Conservation (phyloP, 441 rosid species). For the Euphorbia celastroides region DNA sequence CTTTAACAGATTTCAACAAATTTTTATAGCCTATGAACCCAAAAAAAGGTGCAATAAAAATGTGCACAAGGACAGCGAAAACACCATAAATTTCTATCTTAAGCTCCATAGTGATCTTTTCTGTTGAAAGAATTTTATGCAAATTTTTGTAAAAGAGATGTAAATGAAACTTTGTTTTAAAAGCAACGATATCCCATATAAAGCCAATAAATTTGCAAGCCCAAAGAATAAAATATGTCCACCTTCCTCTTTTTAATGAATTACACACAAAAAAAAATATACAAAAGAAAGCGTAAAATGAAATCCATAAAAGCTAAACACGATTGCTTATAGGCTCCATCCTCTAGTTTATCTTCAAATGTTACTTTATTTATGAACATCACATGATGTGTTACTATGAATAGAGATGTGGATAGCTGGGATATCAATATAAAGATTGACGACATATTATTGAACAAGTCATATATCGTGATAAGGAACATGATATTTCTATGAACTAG, state of each 20-base stretch:
- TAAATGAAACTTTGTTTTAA: slow-evolving; percentile 27
- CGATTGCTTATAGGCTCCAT: too few relatives aligned
- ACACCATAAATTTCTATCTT: slow-evolving; percentile 1
- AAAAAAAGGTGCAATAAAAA: slow-evolving; percentile 1
- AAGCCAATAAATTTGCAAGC: slow-evolving; percentile 19
- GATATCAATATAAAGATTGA: too few relatives aligned
- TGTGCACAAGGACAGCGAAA: neutral
- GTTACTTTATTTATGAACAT: too few relatives aligned
- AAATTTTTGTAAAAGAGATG: slow-evolving; percentile 15
- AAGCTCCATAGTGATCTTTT: slow-evolving; percentile 5
- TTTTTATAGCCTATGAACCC: slow-evolving; percentile 5
- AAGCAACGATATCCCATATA: slow-evolving; percentile 14
- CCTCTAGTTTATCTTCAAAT: too few relatives aligned
- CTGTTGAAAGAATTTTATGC: slow-evolving; percentile 19
- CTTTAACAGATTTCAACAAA: slow-evolving; percentile 21
- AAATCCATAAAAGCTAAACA: neutral
- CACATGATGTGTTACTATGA: neutral
- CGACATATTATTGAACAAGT: too few relatives aligned
- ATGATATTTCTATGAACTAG: too few relatives aligned
- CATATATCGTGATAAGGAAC: neutral
- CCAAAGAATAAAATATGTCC: slow-evolving; percentile 17
- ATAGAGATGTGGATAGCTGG: neutral
- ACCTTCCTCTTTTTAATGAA: neutral
- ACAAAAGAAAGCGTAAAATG: neutral
- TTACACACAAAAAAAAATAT: neutral